phyloP scores from a whole-genome alignment of 208 protist species.

The Leishmania mexicana region DNA sequence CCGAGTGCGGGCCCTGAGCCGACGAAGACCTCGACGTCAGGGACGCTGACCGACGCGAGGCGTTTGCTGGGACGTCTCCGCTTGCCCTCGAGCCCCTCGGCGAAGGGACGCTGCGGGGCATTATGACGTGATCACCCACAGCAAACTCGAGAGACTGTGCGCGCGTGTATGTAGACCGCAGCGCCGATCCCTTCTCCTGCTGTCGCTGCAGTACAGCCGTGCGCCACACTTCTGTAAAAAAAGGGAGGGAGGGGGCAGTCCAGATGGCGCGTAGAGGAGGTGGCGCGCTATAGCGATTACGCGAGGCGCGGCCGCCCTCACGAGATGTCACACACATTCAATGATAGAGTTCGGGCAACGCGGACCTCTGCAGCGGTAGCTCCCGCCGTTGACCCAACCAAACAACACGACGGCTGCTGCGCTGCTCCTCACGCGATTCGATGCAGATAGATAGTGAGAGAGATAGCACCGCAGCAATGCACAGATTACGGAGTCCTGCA shows the following conservation, averaged over 20 bases:
- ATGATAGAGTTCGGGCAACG: background rate
- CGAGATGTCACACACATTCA: background rate
- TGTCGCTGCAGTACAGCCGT: background rate
- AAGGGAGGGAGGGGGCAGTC: background rate
- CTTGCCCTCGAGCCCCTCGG: background rate
- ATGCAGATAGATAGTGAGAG: background rate
- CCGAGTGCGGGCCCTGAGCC: background rate
- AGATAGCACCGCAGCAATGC: background rate
- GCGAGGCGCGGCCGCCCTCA: background rate
- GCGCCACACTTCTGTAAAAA: background rate
- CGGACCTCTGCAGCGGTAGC: background rate
- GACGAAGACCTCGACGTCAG: background rate
- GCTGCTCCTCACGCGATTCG: background rate
- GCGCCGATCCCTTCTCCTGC: background rate
- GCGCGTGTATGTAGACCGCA: background rate
- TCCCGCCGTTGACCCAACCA: background rate
- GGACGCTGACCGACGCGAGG: background rate
- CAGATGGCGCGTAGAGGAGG: background rate
- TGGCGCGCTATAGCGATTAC: background rate
- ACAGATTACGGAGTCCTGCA: background rate
- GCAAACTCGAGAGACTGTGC: background rate
- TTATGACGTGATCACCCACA: background rate
- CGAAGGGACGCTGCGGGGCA: background rate
- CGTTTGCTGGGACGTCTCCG: background rate
- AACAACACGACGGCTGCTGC: background rate